phyloP scores from a whole-genome alignment of 2,329 filamentous ascomycete genomes.

The Sporothrix inflata region DNA sequence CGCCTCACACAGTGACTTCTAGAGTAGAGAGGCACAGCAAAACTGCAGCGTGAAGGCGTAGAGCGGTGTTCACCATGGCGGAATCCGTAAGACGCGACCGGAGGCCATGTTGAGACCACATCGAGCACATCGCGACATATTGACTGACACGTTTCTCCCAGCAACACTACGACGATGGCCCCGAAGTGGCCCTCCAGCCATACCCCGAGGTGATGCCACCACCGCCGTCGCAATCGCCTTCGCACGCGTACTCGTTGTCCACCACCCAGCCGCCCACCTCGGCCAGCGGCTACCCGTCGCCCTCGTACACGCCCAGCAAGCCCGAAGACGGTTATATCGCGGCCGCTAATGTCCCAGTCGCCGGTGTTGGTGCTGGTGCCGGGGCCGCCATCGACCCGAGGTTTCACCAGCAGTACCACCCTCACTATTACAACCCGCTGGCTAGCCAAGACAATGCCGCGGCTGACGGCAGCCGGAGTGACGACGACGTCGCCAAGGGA shows the following conservation, averaged over 20 bases:
- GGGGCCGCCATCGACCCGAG: not conserved
- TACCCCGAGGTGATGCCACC: constrained; percentile 26
- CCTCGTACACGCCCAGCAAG: not conserved
- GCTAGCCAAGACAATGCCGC: constrained; percentile 1
- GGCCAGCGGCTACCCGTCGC: not conserved
- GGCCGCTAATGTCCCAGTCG: not conserved
- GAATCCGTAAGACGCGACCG: not conserved
- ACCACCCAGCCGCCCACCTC: not conserved
- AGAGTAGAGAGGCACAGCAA: too few relatives aligned
- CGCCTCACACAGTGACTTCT: too few relatives aligned
- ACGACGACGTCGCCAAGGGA: not conserved
- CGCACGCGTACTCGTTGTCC: not conserved
- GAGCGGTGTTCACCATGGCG: not conserved
- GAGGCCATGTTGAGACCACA: not conserved
- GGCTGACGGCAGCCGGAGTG: not conserved
- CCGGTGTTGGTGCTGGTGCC: not conserved
- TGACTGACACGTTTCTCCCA: not conserved
- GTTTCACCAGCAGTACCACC: constrained; percentile 5
- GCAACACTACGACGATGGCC: constrained; percentile 24
- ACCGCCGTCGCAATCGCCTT: not conserved
- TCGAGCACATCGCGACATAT: not conserved
- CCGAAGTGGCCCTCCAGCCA: constrained; percentile 22
- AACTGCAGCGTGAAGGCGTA: too few relatives aligned
- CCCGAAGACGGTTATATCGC: not conserved
- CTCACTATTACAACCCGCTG: not conserved